Evolutionary conservation across 305 asterid species (phyloP).

Genomic region (Solanum aculeatissimum): DNA sequence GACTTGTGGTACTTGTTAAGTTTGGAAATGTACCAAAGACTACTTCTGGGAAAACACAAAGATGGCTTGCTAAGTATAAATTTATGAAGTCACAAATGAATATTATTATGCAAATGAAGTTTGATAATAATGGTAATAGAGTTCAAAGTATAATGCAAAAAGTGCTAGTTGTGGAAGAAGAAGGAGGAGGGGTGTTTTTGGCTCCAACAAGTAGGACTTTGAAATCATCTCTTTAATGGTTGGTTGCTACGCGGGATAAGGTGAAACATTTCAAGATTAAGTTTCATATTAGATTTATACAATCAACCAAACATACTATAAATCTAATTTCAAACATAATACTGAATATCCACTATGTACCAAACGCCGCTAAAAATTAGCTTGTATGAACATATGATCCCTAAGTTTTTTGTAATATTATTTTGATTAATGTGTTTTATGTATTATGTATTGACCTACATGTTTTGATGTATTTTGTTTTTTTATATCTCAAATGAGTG

Average conservation of each 20-base stretch:
- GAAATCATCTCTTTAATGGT: not conserved
- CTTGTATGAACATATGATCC: not conserved
- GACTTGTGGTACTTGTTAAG: constrained; percentile 43
- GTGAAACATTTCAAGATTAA: not conserved
- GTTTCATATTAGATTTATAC: not conserved
- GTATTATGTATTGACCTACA: not conserved
- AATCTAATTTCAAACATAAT: not conserved
- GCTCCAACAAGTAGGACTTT: not conserved
- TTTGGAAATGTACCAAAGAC: constrained; percentile 62
- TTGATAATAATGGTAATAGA: constrained; percentile 4
- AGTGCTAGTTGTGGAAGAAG: not conserved
- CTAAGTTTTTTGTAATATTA: not conserved
- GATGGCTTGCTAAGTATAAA: constrained; percentile 55
- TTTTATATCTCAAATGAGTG: not conserved
- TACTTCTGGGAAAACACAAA: constrained; percentile 62
- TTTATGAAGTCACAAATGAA: constrained; percentile 25
- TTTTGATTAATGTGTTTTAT: not conserved
- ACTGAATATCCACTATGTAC: not conserved
- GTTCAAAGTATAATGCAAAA: not conserved
- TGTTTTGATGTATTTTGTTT: not conserved
- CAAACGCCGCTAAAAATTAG: not conserved
- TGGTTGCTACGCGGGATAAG: not conserved
- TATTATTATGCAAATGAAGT: constrained; percentile 31
- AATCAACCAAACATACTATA: not conserved
- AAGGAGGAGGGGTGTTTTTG: constrained; percentile 1